Base-by-base conservation (phyloP, 225 moss, liverwort and hornwort species). In the Thuidium tamariscinum region DNA sequence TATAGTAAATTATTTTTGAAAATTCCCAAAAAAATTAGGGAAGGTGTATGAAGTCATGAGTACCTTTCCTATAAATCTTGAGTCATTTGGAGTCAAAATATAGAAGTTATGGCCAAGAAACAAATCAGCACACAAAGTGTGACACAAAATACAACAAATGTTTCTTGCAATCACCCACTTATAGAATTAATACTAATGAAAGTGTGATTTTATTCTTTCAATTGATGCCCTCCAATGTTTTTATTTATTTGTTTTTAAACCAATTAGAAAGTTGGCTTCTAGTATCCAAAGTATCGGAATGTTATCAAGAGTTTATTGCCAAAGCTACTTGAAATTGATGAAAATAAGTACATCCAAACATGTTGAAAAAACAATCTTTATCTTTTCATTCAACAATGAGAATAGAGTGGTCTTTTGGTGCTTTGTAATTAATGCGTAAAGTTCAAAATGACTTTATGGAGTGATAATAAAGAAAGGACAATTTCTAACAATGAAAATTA, bases 181-280 rank as follows among this genome's bases (percentile, higher is more conserved):
- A 34, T 64, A 5, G 9, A 9, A 0, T 2, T 63, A 18, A n/a
- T 1, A n/a, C 14, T 19, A 19, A 20, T 6, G 1, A 3, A 20
- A 1, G 5, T 1, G 2, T 5, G 5, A 34, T 2, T 64, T 0
- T 11, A 36, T 66, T 36, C 1, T 0, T 66, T 21, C 5, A 66
- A 11, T 0, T 11, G 1, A 22, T 67, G 12, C 2, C 12, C 1
- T n/a, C 1, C 2, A 64, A n/a, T n/a, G n/a, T 64, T 64, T 63
- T 0, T 11, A 36, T 37, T 12, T 6, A 3, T 37, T 37, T 36
- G 11, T 12, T 67, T 37, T 36, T 12, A 6, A 36, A 39, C 4
- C 23, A 2, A 0, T 39, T 23, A 39, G 0, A 39, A 21, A 68
- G 39, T 0, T 0, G 0, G 0, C 3, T 36, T 66, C 3, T 6